These are phyloP conservation scores for Stagonosporopsis rhizophila DNA, from an alignment of 2,329 filamentous ascomycete genomes.

Conservation along the genomic window DNA sequence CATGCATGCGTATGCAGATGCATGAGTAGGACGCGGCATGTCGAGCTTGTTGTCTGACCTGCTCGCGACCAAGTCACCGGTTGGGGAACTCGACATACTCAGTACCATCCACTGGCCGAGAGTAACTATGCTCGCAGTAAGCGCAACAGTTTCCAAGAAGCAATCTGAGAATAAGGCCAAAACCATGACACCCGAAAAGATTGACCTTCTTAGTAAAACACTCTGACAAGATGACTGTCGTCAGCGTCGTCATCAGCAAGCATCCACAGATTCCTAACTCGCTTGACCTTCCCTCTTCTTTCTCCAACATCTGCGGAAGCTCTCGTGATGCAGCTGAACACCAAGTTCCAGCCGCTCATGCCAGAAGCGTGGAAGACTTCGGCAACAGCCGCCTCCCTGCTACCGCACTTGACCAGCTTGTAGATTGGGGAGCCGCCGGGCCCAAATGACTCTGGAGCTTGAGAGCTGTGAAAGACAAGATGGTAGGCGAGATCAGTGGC, in stretches of 20 bases:
- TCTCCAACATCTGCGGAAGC: conserved; percentile 34
- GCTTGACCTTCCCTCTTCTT: conserved; percentile 23
- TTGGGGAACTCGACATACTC: background rate
- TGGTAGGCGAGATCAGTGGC: conserved; percentile 29
- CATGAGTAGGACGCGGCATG: background rate
- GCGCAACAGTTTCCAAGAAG: background rate
- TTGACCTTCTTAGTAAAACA: conserved; percentile 37
- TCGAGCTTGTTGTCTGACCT: background rate
- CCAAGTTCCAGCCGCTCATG: conserved; percentile 41
- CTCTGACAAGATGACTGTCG: conserved; percentile 25
- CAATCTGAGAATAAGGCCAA: background rate
- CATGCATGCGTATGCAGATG: background rate
- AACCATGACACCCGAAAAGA: background rate
- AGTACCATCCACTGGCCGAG: background rate
- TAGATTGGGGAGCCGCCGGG: conserved; percentile 31
- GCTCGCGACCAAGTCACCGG: background rate
- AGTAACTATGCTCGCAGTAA: background rate
- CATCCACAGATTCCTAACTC: conserved; percentile 35
- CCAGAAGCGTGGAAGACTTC: conserved; percentile 42
- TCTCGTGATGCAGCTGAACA: conserved; percentile 42
- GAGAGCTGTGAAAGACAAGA: conserved; percentile 35
- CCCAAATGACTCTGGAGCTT: conserved; percentile 25
- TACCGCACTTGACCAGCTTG: conserved; percentile 42
- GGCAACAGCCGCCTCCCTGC: conserved; percentile 38
- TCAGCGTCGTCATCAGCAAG: conserved; percentile 30